Conservation (phyloP, 345 rosid genomes). For the Garcia nutans region DNA sequence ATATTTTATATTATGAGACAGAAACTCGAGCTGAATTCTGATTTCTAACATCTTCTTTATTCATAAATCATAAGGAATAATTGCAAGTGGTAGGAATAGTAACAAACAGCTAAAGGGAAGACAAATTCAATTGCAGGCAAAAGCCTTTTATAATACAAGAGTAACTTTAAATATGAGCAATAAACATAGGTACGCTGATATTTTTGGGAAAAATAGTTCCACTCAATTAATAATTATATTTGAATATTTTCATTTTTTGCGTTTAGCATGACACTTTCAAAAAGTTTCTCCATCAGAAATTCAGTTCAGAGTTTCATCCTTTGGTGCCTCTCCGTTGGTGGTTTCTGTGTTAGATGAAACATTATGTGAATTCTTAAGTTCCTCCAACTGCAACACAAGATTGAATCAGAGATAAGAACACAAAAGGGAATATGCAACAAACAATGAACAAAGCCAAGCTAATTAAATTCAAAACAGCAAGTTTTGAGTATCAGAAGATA, state of each 20-base stretch:
- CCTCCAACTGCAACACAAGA: slow-evolving; percentile 51
- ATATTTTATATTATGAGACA: too few relatives aligned
- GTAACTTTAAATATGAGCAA: neutral
- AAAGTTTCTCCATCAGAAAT: slow-evolving; percentile 9
- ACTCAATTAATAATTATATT: neutral
- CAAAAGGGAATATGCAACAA: neutral
- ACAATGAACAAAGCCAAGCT: neutral
- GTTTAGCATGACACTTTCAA: neutral
- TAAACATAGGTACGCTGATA: neutral
- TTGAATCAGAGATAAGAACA: neutral
- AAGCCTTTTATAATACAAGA: neutral
- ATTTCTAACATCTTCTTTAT: too few relatives aligned
- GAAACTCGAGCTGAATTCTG: too few relatives aligned
- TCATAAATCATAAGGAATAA: too few relatives aligned
- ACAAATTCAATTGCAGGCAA: neutral
- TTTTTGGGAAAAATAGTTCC: neutral
- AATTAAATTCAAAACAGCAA: neutral
- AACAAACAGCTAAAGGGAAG: neutral
- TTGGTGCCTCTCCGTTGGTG: slow-evolving; percentile 32
- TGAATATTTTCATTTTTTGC: neutral
- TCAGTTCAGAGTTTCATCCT: slow-evolving; percentile 27
- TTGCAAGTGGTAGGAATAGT: too few relatives aligned
- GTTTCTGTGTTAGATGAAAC: slow-evolving; percentile 29
- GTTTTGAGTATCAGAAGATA: neutral
- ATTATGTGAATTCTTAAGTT: slow-evolving; percentile 37